These are phyloP conservation scores for Xylaria sp. DNA, from an alignment of 2,329 filamentous ascomycete genomes.

Conservation along the genomic window DNA sequence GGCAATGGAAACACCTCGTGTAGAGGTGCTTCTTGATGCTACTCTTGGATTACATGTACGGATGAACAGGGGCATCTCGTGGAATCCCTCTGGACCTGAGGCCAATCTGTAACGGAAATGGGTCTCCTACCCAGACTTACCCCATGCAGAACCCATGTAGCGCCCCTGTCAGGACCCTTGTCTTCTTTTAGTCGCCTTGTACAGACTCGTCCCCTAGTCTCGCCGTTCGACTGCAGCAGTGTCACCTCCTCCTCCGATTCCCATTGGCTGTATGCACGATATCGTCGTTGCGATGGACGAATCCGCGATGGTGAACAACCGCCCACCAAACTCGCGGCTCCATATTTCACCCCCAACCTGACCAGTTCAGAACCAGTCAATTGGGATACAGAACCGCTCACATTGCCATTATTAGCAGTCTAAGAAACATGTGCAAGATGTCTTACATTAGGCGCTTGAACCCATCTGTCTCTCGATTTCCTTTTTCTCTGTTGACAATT, in stretches of 20 bases:
- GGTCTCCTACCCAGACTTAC: background rate
- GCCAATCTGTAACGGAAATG: constrained; percentile 28
- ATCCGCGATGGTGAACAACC: constrained; percentile 40
- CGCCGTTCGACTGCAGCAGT: background rate
- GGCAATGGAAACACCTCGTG: background rate
- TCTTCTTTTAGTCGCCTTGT: constrained; percentile 9
- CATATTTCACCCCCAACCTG: constrained; percentile 35
- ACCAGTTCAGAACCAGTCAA: constrained; percentile 33
- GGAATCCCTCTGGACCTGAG: constrained; percentile 21
- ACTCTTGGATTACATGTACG: background rate
- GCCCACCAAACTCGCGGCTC: constrained; percentile 33
- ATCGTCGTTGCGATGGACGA: constrained; percentile 34
- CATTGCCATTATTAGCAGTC: constrained; percentile 17
- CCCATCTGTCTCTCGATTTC: constrained; percentile 22
- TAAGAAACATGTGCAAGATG: background rate
- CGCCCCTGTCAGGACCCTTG: constrained; percentile 9
- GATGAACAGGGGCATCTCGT: constrained; percentile 7
- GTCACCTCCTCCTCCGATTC: constrained; percentile 29
- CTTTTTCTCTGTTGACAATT: constrained; percentile 21
- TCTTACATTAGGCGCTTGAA: constrained; percentile 22
- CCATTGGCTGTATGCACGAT: constrained; percentile 36
- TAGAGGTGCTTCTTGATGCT: background rate
- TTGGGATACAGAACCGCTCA: constrained; percentile 23
- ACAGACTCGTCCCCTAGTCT: constrained; percentile 3
- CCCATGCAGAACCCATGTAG: background rate